Percentiles rank a stretch among this genome's conserved stretches.
Evolutionary conservation across 306 rosid species (phyloP).

Genomic region (Leucaena leucocephala): DNA sequence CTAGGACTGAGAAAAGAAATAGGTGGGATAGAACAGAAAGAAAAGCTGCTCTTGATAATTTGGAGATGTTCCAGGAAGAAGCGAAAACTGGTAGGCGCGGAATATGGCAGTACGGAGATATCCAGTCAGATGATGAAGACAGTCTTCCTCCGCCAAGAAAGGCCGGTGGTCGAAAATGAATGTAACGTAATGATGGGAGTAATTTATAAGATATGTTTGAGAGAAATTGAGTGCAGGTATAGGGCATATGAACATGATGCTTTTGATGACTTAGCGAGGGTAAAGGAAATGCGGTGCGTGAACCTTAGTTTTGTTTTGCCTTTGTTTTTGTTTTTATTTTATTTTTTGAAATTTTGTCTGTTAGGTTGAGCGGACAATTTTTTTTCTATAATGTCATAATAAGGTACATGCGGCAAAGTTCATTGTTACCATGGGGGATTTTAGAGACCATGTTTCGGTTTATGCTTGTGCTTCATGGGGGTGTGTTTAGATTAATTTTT

Average conservation of each 20-base stretch:
- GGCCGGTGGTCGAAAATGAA: constrained; percentile 68
- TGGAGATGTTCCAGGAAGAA: constrained; percentile 83
- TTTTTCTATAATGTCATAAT: constrained; percentile 52
- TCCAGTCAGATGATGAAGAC: constrained; percentile 90
- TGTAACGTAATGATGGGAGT: constrained; percentile 24
- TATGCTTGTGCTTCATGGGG: not conserved
- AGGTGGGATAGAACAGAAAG: constrained; percentile 79
- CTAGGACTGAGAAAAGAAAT: constrained; percentile 72
- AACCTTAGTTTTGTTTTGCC: constrained; percentile 58
- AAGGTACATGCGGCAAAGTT: constrained; percentile 52
- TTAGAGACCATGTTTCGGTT: constrained; percentile 44
- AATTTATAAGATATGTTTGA: constrained; percentile 36
- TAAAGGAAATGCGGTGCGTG: constrained; percentile 43
- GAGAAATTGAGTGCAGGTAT: constrained; percentile 46
- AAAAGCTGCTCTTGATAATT: constrained; percentile 63
- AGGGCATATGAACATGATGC: constrained; percentile 48
- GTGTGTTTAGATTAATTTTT: too few relatives aligned
- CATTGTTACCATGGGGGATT: constrained; percentile 38
- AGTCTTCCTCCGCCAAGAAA: constrained; percentile 66
- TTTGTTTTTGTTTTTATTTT: constrained; percentile 27
- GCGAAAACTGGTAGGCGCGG: constrained; percentile 72
- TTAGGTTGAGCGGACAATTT: constrained; percentile 51
- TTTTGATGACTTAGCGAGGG: constrained; percentile 44
- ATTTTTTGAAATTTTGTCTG: constrained; percentile 36
- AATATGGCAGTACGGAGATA: constrained; percentile 93